phyloP scores from a whole-genome alignment of 257 asterid species.

The Plantago major region DNA sequence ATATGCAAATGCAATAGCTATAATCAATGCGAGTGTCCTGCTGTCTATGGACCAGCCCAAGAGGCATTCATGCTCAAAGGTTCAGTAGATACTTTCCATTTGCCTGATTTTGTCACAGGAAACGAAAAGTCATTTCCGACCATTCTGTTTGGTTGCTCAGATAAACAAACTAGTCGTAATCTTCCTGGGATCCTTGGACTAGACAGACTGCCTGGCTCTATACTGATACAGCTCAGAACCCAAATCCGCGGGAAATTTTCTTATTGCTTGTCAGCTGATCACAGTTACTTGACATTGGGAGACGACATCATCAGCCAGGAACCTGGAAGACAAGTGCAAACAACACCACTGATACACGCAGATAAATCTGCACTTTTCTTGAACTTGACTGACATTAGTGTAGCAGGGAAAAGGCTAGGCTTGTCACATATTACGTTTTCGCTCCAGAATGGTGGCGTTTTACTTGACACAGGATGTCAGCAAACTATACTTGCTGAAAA shows the following conservation, averaged over 20 bases:
- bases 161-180: not conserved
- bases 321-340: not conserved
- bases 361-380: not conserved
- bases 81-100: constrained; percentile 2
- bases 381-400: constrained; percentile 6
- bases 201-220: not conserved
- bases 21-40: not conserved
- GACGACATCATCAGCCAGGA: not conserved
- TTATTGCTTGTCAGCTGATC: not conserved
- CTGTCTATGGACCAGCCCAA: not conserved
- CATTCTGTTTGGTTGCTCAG: constrained; percentile 2
- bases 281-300: constrained; percentile 5
- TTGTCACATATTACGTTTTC: constrained; percentile 12
- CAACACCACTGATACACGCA: not conserved
- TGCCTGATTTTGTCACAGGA: not conserved
- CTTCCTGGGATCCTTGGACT: not conserved
- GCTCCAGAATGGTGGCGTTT: constrained; percentile 18
- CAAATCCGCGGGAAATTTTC: not conserved
- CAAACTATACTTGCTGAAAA: constrained; percentile 11
- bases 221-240: not conserved
- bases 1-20: not conserved
- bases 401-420: constrained; percentile 11
- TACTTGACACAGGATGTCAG: constrained; percentile 10
- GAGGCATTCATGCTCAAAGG: not conserved
- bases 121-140: not conserved